phyloP scores from a whole-genome alignment of 2,329 filamentous ascomycete genomes.

The Sclerotinia nivalis region DNA sequence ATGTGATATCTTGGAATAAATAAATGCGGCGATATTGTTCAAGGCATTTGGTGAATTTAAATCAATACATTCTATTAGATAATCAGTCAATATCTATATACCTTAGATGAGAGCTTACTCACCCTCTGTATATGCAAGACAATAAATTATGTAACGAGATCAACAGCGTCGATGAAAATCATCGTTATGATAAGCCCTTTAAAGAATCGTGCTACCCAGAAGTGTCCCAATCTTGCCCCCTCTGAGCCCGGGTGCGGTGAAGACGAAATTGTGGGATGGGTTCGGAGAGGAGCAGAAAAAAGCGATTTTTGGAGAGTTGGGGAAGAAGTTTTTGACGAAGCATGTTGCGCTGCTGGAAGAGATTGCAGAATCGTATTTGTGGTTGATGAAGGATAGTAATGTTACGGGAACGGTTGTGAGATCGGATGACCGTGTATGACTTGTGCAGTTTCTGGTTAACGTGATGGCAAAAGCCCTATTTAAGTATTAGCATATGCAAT shows the following conservation, averaged over 20 bases:
- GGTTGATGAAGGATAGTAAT: slow-evolving; percentile 47
- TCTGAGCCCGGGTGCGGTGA: slow-evolving; percentile 51
- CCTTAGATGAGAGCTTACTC: background rate
- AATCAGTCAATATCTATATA: background rate
- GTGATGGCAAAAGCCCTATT: background rate
- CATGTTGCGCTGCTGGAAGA: slow-evolving; percentile 42
- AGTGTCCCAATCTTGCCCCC: too few relatives aligned
- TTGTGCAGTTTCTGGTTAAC: background rate
- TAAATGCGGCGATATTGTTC: background rate
- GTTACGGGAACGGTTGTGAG: slow-evolving; percentile 41
- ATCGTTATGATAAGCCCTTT: too few relatives aligned
- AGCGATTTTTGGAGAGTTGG: slow-evolving; percentile 30
- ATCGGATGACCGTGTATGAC: slow-evolving; percentile 18
- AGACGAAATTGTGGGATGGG: slow-evolving; percentile 49
- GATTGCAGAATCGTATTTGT: slow-evolving; percentile 48
- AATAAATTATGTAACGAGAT: background rate
- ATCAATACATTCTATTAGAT: too few relatives aligned
- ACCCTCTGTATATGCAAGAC: background rate
- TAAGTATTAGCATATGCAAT: background rate
- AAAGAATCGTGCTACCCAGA: too few relatives aligned
- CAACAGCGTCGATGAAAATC: too few relatives aligned
- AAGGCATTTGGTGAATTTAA: background rate
- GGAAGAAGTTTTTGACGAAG: slow-evolving; percentile 26
- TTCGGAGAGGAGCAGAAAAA: slow-evolving; percentile 43
- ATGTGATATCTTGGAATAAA: background rate